phyloP scores from a whole-genome alignment of 345 rosid species.

The Heritiera littoralis region DNA sequence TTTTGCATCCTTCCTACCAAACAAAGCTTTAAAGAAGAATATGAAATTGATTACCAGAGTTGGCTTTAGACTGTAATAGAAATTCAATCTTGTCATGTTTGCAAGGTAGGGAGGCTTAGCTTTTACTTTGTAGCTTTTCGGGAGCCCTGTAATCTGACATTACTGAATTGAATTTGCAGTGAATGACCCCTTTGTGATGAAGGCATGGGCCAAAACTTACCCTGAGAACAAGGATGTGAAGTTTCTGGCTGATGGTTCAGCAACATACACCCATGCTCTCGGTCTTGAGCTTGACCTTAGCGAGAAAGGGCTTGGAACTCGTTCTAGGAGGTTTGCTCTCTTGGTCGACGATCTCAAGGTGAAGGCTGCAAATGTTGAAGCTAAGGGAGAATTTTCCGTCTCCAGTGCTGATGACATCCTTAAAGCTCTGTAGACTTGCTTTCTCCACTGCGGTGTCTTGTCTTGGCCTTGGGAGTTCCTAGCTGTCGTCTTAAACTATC shows the following conservation, averaged over 20 bases:
- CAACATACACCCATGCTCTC: slow-evolving; percentile 73
- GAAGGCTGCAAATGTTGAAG: slow-evolving; percentile 82
- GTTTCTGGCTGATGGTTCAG: slow-evolving; percentile 93
- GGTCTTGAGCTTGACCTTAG: slow-evolving; percentile 90
- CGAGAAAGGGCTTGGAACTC: slow-evolving; percentile 87
- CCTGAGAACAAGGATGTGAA: slow-evolving; percentile 90
- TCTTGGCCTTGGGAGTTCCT: not conserved
- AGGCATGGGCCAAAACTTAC: slow-evolving; percentile 93
- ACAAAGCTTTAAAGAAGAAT: not conserved
- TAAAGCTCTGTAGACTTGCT: slow-evolving; percentile 53
- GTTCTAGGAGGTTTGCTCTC: slow-evolving; percentile 85
- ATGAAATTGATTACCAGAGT: not conserved
- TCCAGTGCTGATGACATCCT: slow-evolving; percentile 90
- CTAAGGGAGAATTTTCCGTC: slow-evolving; percentile 85
- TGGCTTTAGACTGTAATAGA: not conserved
- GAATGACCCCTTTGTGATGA: slow-evolving; percentile 95
- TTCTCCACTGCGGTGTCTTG: not conserved
- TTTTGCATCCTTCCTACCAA: no score
- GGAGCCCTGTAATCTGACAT: not conserved
- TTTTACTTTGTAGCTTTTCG: not conserved
- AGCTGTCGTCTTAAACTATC: not conserved
- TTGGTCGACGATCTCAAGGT: slow-evolving; percentile 87
- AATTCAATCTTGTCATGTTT: not conserved
- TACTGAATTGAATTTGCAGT: slow-evolving; percentile 46
- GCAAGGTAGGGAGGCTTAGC: not conserved